These are phyloP conservation scores for Colletotrichum sp. DNA, from an alignment of 2,329 filamentous ascomycete species.

Conservation along the genomic window DNA sequence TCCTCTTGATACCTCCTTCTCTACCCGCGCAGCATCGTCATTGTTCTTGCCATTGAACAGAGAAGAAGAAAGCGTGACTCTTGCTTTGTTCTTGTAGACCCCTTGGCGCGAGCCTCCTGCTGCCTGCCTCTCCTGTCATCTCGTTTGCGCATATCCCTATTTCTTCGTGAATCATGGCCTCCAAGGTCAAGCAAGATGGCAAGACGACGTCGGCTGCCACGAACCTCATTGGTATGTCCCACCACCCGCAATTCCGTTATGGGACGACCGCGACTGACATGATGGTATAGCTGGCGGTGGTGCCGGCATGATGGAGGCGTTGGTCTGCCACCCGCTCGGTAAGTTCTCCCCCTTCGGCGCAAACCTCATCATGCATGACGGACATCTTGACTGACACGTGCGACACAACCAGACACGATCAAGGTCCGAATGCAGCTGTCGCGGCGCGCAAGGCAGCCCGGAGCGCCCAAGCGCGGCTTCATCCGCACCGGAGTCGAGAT, in stretches of 20 bases:
- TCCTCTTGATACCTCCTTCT: not conserved
- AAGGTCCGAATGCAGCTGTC: conserved; percentile 99
- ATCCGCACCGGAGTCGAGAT: conserved; percentile 86
- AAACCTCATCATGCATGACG: not conserved
- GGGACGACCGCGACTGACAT: not conserved
- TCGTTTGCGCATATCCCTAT: not conserved
- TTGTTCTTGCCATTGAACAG: not conserved
- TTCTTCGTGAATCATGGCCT: conserved; percentile 37
- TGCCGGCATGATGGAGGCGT: conserved; percentile 99
- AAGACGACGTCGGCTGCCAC: conserved; percentile 85
- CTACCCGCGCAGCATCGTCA: not conserved
- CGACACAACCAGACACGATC: conserved; percentile 75
- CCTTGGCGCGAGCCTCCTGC: not conserved
- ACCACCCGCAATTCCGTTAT: not conserved
- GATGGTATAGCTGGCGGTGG: conserved; percentile 79
- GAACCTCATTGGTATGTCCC: conserved; percentile 81
- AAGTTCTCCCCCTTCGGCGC: conserved; percentile 34
- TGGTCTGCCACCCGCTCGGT: conserved; percentile 94
- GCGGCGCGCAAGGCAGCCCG: conserved; percentile 79
- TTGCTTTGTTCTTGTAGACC: not conserved
- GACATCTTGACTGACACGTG: not conserved
- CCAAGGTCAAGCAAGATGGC: conserved; percentile 51
- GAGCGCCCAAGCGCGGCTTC: conserved; percentile 88
- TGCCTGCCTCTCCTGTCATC: conserved; percentile 8
- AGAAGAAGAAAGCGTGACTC: not conserved